These are phyloP conservation scores for Colletotrichum orbiculare DNA, from an alignment of 2,329 filamentous ascomycete genomes.

Conservation along the genomic window DNA sequence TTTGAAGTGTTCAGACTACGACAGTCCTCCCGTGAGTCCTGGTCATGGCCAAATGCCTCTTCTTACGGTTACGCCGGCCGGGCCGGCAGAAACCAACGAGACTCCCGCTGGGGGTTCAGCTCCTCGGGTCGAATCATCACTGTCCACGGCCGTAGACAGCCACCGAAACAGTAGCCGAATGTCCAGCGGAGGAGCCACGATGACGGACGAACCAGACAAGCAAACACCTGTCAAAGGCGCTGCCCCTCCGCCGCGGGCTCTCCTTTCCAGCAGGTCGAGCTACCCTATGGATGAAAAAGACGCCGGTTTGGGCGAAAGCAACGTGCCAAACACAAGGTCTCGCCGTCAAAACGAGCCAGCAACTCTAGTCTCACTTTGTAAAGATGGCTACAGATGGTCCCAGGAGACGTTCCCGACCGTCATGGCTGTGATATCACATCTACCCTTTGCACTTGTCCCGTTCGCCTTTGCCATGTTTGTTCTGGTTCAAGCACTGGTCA, in stretches of 20 bases:
- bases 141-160: conserved; percentile 4
- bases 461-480: conserved; percentile 82
- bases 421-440: conserved; percentile 71
- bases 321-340: too few relatives aligned
- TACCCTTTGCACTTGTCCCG: conserved; percentile 75
- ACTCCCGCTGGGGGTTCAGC: conserved; percentile 1
- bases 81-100: not conserved
- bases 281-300: conserved; percentile 7
- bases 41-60: conserved; percentile 9
- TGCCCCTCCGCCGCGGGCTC: not conserved
- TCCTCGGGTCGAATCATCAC: conserved; percentile 12
- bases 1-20: not conserved
- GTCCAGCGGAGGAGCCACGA: not conserved
- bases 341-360: conserved; percentile 39
- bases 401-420: conserved; percentile 79
- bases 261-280: not conserved
- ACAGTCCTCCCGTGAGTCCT: conserved; percentile 3
- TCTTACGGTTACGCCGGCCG: conserved; percentile 16
- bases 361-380: conserved; percentile 64
- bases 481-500: conserved; percentile 77
- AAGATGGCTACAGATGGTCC: conserved; percentile 64
- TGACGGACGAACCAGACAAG: not conserved
- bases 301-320: conserved; percentile 16
- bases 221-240: not conserved
- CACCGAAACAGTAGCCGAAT: not conserved